Base-by-base conservation (phyloP, 345 rosid genomes). In the Viola odorata region DNA sequence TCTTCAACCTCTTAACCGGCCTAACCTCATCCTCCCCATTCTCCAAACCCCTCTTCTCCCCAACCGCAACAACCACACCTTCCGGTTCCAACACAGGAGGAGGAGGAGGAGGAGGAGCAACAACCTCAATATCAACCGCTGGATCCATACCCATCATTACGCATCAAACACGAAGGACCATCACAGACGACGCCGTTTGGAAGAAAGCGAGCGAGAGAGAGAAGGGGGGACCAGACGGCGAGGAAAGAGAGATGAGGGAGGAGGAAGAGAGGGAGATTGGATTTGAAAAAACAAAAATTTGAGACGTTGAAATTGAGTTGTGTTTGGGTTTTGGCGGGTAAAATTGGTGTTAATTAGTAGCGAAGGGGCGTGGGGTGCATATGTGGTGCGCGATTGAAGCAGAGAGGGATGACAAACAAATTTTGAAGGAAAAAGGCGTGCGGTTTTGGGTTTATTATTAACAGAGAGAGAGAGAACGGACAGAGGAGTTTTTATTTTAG, bases 301-400 rank as follows among this genome's bases (percentile, higher is more conserved):
- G 44, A 62, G 69, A 66, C 69, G 69, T 66, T 58, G 36, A 53
- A 51, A 55, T 38, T 49, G 23, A 14, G 58, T 12, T 44, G 50
- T 56, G 53, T 39, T 55, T 55, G 40, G 48, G 63, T 70, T 71
- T 80, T 76, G 81, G 84, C 79, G 81, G 79, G 81, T 76, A 80
- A 80, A 67, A 62, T 56, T 37, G 42, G 61, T 42, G 53, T n/a
- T 58, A 49, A 64, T 23, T 23, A 23, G 32, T 23, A 47, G 50
- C n/a, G 12, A 47, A 7, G 10, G 10, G 4, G 11, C 13, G 11
- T 47, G 11, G 50, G 50, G 50, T 47, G 11, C 13, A 47, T 47
- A 9, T 47, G 45, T 50, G 12, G n/a, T 58, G 45, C 16, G 7
- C 13, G 23, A 5, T 3, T 41, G 44, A 11, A 52, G 12, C 10